Conservation (phyloP, 371 early-diverging fungal species). For the Mortierella sp. region DNA sequence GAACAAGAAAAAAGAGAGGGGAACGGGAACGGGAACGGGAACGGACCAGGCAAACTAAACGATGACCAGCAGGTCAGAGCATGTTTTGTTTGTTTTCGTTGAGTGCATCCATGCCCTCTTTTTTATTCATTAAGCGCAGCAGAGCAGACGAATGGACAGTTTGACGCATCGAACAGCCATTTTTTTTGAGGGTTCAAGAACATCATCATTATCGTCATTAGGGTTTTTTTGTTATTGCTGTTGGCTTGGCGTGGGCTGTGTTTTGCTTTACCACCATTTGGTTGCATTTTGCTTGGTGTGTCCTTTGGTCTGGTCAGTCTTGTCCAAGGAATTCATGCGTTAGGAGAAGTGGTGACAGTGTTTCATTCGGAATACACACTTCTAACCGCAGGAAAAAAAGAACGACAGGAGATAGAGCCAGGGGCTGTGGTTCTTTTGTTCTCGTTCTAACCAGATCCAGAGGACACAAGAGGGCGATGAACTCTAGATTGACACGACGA, state of each 20-base stretch:
- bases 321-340: background rate
- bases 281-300: background rate
- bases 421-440: background rate
- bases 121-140: constrained; percentile 8
- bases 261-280: background rate
- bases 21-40: background rate
- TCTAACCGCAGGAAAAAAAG: constrained; percentile 2
- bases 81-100: background rate
- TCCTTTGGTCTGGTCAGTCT: too few species aligned
- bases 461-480: background rate
- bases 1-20: background rate
- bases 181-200: background rate
- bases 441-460: background rate
- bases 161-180: background rate
- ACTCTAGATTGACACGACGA: background rate
- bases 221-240: background rate
- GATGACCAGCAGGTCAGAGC: constrained; percentile 7
- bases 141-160: background rate
- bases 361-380: background rate
- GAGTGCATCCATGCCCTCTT: background rate
- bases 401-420: background rate
- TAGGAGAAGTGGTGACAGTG: background rate
- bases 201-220: too few species aligned
- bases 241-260: constrained; percentile 9
- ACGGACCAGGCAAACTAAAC: background rate